A percentile compares a stretch with the other conserved stretches of the same genome.
These are phyloP conservation scores for Brachypodium distachyon DNA, from an alignment of 202 grass and related monocot genomes.

Conservation along the genomic window DNA sequence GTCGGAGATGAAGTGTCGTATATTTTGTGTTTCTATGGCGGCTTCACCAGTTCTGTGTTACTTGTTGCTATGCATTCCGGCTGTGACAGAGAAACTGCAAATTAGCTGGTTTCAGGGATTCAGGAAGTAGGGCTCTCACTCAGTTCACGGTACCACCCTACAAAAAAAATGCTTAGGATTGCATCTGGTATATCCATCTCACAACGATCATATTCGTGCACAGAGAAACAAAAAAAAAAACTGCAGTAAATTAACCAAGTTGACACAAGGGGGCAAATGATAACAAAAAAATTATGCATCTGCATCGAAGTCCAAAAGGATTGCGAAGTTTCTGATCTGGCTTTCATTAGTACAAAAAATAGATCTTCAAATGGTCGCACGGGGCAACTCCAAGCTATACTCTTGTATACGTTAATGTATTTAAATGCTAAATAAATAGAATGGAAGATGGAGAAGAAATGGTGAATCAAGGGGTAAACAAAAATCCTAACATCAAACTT, in stretches of 20 bases:
- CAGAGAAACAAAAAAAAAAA: not conserved
- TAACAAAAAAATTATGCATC: constrained; percentile 19
- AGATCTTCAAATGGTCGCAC: constrained; percentile 11
- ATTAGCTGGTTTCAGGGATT: not conserved
- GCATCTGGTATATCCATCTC: too few relatives aligned
- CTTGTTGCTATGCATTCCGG: not conserved
- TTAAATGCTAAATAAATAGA: constrained; percentile 53
- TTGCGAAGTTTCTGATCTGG: constrained; percentile 11
- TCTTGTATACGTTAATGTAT: constrained; percentile 45
- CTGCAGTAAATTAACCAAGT: not conserved
- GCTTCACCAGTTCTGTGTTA: not conserved
- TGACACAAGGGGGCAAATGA: not conserved
- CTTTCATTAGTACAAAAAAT: constrained; percentile 17
- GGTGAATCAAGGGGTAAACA: constrained; percentile 27
- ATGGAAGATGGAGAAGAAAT: constrained; percentile 43
- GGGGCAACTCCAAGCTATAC: constrained; percentile 23
- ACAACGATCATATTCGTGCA: not conserved
- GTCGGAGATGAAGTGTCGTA: too few relatives aligned
- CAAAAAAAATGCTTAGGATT: not conserved
- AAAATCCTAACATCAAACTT: constrained; percentile 37
- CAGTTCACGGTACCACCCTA: not conserved
- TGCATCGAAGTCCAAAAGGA: not conserved
- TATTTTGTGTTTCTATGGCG: not conserved
- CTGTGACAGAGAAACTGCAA: not conserved
- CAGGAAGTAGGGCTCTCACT: too few relatives aligned